Percentiles rank a stretch among this genome's conserved stretches.
These are phyloP conservation scores for Cladosporium sphaerospermum DNA, from an alignment of 2,329 filamentous ascomycete genomes.

Conservation along the genomic window DNA sequence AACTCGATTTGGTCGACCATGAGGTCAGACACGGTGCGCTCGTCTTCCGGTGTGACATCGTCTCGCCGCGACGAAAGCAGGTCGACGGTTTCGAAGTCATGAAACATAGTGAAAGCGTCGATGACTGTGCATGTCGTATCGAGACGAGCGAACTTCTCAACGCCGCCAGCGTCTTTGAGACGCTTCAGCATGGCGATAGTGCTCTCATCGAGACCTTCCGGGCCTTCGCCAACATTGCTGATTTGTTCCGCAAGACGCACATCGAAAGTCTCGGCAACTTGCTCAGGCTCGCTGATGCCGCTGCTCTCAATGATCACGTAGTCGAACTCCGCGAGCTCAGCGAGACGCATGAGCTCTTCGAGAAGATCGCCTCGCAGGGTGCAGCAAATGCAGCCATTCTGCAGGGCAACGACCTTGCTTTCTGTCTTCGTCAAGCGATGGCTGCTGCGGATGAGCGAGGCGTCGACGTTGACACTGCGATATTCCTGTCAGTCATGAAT, in stretches of 20 bases:
- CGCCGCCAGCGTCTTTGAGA: conserved; percentile 49
- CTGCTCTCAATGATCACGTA: conserved; percentile 68
- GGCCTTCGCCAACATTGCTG: conserved; percentile 25
- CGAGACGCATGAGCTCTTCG: conserved; percentile 60
- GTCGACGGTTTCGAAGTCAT: conserved; percentile 65
- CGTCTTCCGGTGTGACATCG: conserved; percentile 59
- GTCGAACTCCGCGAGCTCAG: conserved; percentile 58
- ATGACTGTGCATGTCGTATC: conserved; percentile 69
- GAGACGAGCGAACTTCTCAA: conserved; percentile 59
- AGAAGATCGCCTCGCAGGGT: conserved; percentile 65
- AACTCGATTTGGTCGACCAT: conserved; percentile 77
- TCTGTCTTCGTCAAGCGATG: conserved; percentile 27
- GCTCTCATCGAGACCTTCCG: conserved; percentile 15
- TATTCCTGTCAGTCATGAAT: background rate
- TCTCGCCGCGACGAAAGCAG: conserved; percentile 58
- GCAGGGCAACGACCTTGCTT: conserved; percentile 29
- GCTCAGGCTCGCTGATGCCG: conserved; percentile 66
- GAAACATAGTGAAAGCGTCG: conserved; percentile 65
- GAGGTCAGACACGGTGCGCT: conserved; percentile 66
- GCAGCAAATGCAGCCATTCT: conserved; percentile 65
- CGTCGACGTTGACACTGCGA: conserved; percentile 27
- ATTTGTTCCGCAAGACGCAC: conserved; percentile 40
- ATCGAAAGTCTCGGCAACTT: conserved; percentile 69
- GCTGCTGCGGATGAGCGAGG: conserved; percentile 27
- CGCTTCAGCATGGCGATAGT: conserved; percentile 23